Evolutionary conservation across 1,139 yeast species (phyloP), one percentile per base, ranked within the genome.

Genomic region (Debaryomyces psychrophilus): DNA sequence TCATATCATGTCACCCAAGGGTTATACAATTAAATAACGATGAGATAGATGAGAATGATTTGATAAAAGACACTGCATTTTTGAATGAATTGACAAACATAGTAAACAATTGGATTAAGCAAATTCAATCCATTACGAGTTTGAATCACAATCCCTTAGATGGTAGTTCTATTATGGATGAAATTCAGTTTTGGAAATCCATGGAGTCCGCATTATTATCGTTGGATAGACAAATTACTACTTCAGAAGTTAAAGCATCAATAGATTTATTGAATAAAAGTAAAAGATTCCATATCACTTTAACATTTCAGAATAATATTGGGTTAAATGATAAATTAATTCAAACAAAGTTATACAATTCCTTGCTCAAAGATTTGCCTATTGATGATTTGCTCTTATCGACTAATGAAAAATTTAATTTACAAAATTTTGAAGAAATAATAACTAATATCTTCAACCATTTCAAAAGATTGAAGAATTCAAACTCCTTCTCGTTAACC

Each of bases 261-360:
- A 64, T 90, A 18, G 81, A 80, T 2, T 68, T 88, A 1, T 71
- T 92, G 47, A 80, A 82, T 50, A 70, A 77, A 31, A 90, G 92
- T 3, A 90, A 88, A 54, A 73, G 97, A 53, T 87, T 85, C 58
- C 95, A 88, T 58, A 84, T 90, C 0, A 84, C 95, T 0, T 78
- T 85, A 20, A 78, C 88, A 27, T 85, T 90, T 57, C 68, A 82
- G 31, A 80, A 88, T 11, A 95, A 88, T 57, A 82, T 87, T 2
- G 90, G 92, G 0, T 66, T 92, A 27, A 70, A 75, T 35, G 85
- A 82, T 25, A 81, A 88, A 17, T 56, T 81, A 14, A 72, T 71
- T 7, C 68, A 68, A 35, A 79, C 90, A 0, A 69, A 71, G 17
- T 71, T 75, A 18, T 83, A 83, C 59, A 85, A 83, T 53, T 79